A percentile compares a stretch with the other conserved stretches of the same genome.
phyloP scores from a whole-genome alignment of 495 filamentous ascomycete genomes.

The Polyplosphaeria fusca region DNA sequence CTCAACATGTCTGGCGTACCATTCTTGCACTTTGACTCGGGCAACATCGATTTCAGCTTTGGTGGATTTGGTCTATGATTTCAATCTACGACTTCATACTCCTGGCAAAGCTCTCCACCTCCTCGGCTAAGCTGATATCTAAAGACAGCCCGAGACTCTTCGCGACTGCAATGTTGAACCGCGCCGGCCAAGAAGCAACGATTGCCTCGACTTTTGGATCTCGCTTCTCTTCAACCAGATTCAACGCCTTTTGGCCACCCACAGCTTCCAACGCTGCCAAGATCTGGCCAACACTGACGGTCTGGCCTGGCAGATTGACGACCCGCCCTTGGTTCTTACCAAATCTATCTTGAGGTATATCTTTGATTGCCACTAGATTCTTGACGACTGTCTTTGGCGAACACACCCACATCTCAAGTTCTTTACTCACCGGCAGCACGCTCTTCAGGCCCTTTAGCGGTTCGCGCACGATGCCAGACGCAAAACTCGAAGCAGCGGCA shows the following conservation, averaged over 20 bases:
- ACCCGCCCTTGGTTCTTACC: constrained; percentile 4
- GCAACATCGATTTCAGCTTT: constrained; percentile 18
- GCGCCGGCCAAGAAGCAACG: constrained; percentile 17
- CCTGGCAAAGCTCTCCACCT: constrained; percentile 7
- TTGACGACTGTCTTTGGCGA: constrained; percentile 16
- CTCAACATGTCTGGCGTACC: constrained; percentile 6
- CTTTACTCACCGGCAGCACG: constrained; percentile 13
- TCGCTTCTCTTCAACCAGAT: constrained; percentile 6
- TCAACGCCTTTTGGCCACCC: constrained; percentile 8
- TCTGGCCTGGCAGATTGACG: constrained; percentile 20
- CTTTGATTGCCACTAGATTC: constrained; percentile 13
- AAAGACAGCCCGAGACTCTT: constrained; percentile 11
- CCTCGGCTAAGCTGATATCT: constrained; percentile 11
- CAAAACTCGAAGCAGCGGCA: constrained; percentile 11
- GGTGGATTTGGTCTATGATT: constrained; percentile 8
- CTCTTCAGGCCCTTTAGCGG: constrained; percentile 16
- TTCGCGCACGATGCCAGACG: constrained; percentile 13
- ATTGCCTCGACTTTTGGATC: constrained; percentile 14
- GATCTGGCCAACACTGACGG: constrained; percentile 13
- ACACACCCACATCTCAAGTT: constrained; percentile 21
- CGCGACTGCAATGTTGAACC: constrained; percentile 11
- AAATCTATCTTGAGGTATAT: constrained; percentile 23
- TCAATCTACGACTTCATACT: background rate
- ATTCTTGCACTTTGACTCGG: constrained; percentile 27
- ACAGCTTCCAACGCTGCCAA: constrained; percentile 16